phyloP scores from a whole-genome alignment of 2,329 filamentous ascomycete species.

The Fusarium pseudonygamai region DNA sequence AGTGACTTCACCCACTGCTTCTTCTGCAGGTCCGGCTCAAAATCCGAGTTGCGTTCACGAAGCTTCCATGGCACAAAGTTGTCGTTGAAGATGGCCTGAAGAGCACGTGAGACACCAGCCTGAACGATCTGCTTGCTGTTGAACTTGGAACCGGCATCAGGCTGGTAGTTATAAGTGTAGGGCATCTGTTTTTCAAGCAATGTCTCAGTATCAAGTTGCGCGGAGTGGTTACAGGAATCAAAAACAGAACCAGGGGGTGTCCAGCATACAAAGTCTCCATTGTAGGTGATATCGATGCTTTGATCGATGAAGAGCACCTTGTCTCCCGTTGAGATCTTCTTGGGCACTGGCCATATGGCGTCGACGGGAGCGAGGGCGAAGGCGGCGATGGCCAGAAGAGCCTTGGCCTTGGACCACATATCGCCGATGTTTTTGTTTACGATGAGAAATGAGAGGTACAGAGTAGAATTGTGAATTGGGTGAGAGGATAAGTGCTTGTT shows the following conservation, averaged over 20 bases:
- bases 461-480: background rate
- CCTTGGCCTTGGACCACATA: conserved; percentile 45
- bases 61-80: conserved; percentile 84
- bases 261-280: conserved; percentile 65
- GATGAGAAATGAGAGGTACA: background rate
- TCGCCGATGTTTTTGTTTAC: background rate
- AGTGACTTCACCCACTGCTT: conserved; percentile 67
- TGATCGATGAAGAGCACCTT: conserved; percentile 63
- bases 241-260: conserved; percentile 45
- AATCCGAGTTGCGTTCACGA: conserved; percentile 68
- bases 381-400: conserved; percentile 52
- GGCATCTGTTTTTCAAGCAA: conserved; percentile 55
- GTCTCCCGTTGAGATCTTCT: conserved; percentile 60
- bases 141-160: conserved; percentile 51
- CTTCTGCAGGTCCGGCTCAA: conserved; percentile 65
- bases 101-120: conserved; percentile 66
- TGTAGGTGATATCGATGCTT: conserved; percentile 65
- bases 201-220: conserved; percentile 45
- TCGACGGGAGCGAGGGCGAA: conserved; percentile 53
- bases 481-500: background rate
- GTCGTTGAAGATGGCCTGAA: conserved; percentile 71
- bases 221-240: conserved; percentile 29
- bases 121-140: conserved; percentile 64
- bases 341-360: conserved; percentile 69
- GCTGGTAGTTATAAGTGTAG: conserved; percentile 57